Evolutionary conservation across 495 filamentous ascomycete genomes (phyloP).

Genomic region (Hyaloscypha hepaticicola): DNA sequence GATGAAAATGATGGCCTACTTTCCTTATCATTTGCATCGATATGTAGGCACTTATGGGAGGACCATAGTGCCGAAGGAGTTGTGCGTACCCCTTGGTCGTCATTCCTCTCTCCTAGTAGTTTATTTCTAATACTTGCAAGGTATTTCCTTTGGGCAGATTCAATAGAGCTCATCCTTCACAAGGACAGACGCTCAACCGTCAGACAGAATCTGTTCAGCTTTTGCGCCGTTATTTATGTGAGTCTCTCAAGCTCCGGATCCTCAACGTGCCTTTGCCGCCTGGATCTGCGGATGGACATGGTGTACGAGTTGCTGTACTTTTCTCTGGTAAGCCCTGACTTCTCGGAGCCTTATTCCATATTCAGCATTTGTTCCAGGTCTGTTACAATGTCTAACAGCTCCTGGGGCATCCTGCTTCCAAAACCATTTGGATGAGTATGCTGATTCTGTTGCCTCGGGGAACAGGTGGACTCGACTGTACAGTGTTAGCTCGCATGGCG

Average conservation of each 20-base stretch:
- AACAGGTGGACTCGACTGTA: conserved; percentile 92
- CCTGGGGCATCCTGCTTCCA: too few species aligned
- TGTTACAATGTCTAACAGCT: too few species aligned
- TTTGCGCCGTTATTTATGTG: conserved; percentile 57
- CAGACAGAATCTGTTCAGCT: conserved; percentile 53
- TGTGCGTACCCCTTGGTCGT: conserved; percentile 1
- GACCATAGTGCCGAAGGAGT: conserved; percentile 1
- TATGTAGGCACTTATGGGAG: conserved; percentile 14
- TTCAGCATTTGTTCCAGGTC: too few species aligned
- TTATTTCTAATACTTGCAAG: not conserved
- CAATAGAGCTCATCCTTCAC: conserved; percentile 28
- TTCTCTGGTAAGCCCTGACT: too few species aligned
- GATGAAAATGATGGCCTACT: not conserved
- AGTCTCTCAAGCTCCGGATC: conserved; percentile 65
- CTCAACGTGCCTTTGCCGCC: conserved; percentile 64
- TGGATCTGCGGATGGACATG: conserved; percentile 34
- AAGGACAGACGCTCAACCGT: conserved; percentile 37
- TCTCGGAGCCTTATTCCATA: too few species aligned
- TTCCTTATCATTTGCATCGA: conserved; percentile 3
- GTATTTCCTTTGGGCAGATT: conserved; percentile 17
- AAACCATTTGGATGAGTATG: too few species aligned
- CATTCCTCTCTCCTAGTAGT: not conserved
- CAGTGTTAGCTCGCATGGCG: conserved; percentile 76
- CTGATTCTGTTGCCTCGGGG: too few species aligned
- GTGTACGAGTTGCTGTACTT: conserved; percentile 69